Evolutionary conservation across 192 early-diverging fungal genomes (phyloP).

Genomic region (Coemansia sp.): DNA sequence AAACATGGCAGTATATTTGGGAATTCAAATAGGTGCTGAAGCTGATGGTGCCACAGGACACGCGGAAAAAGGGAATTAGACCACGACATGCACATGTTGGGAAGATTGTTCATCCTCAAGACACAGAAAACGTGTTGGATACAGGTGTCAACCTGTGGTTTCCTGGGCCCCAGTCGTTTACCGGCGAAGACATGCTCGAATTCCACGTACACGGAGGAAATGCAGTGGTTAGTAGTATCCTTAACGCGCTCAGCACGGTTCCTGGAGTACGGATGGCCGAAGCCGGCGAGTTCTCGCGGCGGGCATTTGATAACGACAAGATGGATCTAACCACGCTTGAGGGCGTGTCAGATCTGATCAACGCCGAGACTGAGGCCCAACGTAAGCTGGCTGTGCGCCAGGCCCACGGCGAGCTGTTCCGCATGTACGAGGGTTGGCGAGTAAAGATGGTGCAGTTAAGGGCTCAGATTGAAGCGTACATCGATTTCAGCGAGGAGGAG

Average conservation of each 20-base stretch:
- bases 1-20: neutral
- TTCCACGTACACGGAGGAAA: slow-evolving; percentile 73
- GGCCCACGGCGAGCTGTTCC: slow-evolving; percentile 63
- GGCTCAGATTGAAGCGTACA: slow-evolving; percentile 65
- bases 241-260: slow-evolving; percentile 54
- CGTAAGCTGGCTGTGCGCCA: slow-evolving; percentile 64
- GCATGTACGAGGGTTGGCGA: slow-evolving; percentile 65
- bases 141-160: slow-evolving; percentile 49
- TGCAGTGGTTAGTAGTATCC: slow-evolving; percentile 60
- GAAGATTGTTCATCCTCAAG: slow-evolving; percentile 32
- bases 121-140: slow-evolving; percentile 55
- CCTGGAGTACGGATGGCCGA: slow-evolving; percentile 62
- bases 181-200: slow-evolving; percentile 73
- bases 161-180: slow-evolving; percentile 60
- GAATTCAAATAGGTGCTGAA: slow-evolving; percentile 5
- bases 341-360: slow-evolving; percentile 70
- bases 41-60: slow-evolving; percentile 9
- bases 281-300: slow-evolving; percentile 70
- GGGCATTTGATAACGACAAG: slow-evolving; percentile 72
- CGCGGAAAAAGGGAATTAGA: neutral
- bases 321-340: slow-evolving; percentile 70
- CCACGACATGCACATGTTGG: slow-evolving; percentile 12
- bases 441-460: slow-evolving; percentile 55
- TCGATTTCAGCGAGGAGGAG: slow-evolving; percentile 82
- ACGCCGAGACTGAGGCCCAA: slow-evolving; percentile 78